Evolutionary conservation across 1,284 basidiomycete genomes (phyloP), one percentile per base, ranked within the genome.

Genomic region (Naganishia liquefaciens): DNA sequence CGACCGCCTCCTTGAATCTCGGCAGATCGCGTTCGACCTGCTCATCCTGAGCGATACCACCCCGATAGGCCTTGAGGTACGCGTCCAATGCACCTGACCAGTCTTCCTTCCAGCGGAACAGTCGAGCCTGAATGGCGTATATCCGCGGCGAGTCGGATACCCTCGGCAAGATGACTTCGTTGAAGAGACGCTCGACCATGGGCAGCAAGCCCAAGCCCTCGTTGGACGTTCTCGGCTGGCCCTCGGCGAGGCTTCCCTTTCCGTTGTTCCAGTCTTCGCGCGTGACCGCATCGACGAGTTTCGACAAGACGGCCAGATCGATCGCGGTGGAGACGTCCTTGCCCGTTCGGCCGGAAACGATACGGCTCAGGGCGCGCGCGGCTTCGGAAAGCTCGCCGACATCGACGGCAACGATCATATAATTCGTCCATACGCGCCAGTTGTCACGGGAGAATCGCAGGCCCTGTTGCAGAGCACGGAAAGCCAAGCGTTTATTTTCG

Each of bases 371-470:
- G 0, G 94, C 94, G 27, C 91, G 87, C 60, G 86, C 87, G 0
- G 93, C 89, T 75, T 99, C 95, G 9, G 86, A 81, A 50, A 97
- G 83, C 77, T 97, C 90, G 7, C 94, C 95, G 17, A 97, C 89
- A 72, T 98, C 93, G 77, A 97, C 84, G 7, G 91, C 85, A 42
- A 99, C 88, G 70, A 97, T 82, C 89, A 94, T 95, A 81, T 94
- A 98, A 81, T 99, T 99, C 70, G 85, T 84, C 96, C 96, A 99
- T 86, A 99, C 94, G 19, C 91, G 85, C 95, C 95, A 99, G 73
- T 94, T 94, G 60, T 93, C 88, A 77, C 91, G 90, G 58, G 85
- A 84, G 74, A 85, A 86, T 70, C 87, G 88, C 65, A 99, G 84
- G 4, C 94, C 93, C 70, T 92, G 88, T 70, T 89, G 88, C 46